Percentiles rank a stretch among this genome's conserved stretches.
Evolutionary conservation across 2,329 filamentous ascomycete genomes (phyloP).

Genomic region (Aureobasidium mangrovei): DNA sequence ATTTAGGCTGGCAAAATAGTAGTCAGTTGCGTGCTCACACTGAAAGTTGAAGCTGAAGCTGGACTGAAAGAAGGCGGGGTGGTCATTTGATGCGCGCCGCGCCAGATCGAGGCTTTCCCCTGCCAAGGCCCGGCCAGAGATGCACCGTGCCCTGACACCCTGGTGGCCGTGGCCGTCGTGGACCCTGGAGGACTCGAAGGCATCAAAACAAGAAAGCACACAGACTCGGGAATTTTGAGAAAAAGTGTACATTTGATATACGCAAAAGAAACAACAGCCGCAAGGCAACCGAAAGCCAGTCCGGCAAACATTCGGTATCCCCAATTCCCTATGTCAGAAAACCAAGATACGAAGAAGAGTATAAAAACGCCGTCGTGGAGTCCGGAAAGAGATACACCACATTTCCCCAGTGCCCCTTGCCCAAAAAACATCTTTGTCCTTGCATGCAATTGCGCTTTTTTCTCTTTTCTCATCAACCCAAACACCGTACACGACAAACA

Average conservation of each 20-base stretch:
- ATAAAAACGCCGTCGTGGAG: slow-evolving; percentile 3
- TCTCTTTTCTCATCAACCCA: slow-evolving; percentile 11
- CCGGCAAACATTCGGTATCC: not conserved
- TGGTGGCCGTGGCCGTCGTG: not conserved
- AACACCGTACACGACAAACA: not conserved
- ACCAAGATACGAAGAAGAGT: slow-evolving; percentile 3
- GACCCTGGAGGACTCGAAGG: not conserved
- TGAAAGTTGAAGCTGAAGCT: no score
- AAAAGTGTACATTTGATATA: slow-evolving; percentile 8
- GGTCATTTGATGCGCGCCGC: no score
- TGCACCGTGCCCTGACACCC: no score
- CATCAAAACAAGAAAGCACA: not conserved
- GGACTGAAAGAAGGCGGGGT: no score
- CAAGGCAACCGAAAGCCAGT: not conserved
- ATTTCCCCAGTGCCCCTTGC: not conserved
- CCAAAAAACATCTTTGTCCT: slow-evolving; percentile 2
- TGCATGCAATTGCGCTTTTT: slow-evolving; percentile 12
- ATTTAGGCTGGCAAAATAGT: no score
- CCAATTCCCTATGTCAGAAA: not conserved
- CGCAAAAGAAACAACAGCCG: slow-evolving; percentile 1
- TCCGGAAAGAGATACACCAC: not conserved
- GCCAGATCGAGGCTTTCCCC: no score
- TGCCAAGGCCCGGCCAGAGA: no score
- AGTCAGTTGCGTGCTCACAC: no score
- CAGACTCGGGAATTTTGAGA: not conserved